phyloP scores from a whole-genome alignment of 768 basidiomycete species.

The Imleria badia region DNA sequence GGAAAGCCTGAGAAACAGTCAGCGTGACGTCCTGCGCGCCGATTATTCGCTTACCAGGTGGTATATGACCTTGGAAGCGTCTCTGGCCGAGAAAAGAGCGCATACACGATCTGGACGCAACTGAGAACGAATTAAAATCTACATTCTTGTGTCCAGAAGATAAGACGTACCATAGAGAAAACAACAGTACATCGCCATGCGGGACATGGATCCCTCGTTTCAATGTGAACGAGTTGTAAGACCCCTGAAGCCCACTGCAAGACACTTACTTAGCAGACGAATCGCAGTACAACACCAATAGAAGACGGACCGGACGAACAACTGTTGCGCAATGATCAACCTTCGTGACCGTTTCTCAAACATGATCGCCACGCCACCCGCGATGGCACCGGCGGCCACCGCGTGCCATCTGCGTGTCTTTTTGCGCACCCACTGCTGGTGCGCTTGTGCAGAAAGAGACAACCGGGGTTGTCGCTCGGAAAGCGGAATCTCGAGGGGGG shows the following conservation, averaged over 20 bases:
- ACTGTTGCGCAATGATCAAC: conserved; percentile 74
- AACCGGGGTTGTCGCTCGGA: conserved; percentile 47
- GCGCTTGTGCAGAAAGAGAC: conserved; percentile 62
- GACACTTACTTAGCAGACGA: conserved; percentile 2
- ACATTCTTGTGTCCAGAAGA: background rate
- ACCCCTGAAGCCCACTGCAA: conserved; percentile 81
- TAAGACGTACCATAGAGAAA: conserved; percentile 61
- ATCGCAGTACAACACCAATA: background rate
- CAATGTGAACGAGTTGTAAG: conserved; percentile 76
- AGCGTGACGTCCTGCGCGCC: background rate
- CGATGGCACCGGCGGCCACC: conserved; percentile 71
- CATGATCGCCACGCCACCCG: conserved; percentile 70
- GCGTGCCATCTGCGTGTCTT: conserved; percentile 77
- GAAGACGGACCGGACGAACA: conserved; percentile 71
- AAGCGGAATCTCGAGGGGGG: conserved; percentile 16
- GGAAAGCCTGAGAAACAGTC: conserved; percentile 57
- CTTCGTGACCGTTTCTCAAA: conserved; percentile 73
- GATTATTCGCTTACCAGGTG: conserved; percentile 51
- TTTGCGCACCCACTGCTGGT: conserved; percentile 62
- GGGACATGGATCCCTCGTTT: conserved; percentile 70
- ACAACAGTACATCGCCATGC: conserved; percentile 80
- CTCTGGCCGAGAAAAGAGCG: conserved; percentile 73
- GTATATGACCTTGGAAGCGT: conserved; percentile 80
- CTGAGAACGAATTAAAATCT: conserved; percentile 34
- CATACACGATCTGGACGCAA: conserved; percentile 86